Percentiles rank a stretch among this genome's conserved stretches.
These are phyloP conservation scores for Leptodermis oblonga DNA, from an alignment of 257 asterid genomes.

Conservation along the genomic window DNA sequence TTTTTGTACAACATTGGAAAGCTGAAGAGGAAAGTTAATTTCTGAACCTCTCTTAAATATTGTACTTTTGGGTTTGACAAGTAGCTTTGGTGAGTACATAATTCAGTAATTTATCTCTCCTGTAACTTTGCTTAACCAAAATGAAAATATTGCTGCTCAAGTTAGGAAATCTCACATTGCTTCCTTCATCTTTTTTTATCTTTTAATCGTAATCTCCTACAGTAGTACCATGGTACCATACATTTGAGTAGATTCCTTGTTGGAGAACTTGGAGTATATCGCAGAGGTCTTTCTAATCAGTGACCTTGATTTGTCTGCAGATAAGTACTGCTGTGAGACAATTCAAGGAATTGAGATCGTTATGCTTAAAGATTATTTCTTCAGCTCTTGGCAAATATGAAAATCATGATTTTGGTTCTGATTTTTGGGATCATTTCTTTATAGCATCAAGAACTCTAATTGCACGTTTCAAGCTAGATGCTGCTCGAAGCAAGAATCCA, in stretches of 20 bases:
- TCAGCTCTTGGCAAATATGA: conserved; percentile 54
- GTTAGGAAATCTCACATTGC: neutral
- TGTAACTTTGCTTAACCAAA: neutral
- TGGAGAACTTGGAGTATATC: neutral
- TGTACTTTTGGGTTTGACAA: too few species aligned
- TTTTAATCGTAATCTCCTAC: too few species aligned
- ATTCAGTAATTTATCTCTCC: neutral
- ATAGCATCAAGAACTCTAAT: conserved; percentile 56
- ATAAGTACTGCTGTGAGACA: conserved; percentile 53
- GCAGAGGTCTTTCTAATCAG: conserved; percentile 13
- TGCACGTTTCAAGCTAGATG: conserved; percentile 71
- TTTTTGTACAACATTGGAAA: neutral
- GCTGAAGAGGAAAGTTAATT: neutral
- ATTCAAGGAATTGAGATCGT: conserved; percentile 77
- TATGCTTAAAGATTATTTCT: conserved; percentile 71
- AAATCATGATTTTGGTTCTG: conserved; percentile 57
- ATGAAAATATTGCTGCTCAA: too few species aligned
- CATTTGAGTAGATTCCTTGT: too few species aligned
- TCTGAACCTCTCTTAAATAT: neutral
- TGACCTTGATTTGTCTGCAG: conserved; percentile 43
- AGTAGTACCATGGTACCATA: too few species aligned
- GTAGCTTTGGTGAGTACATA: neutral
- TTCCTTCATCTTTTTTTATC: neutral
- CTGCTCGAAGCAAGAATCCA: conserved; percentile 76
- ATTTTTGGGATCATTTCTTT: conserved; percentile 80